Evolutionary conservation across 768 basidiomycete genomes (phyloP).

Genomic region (Boletus vinaceobasis): DNA sequence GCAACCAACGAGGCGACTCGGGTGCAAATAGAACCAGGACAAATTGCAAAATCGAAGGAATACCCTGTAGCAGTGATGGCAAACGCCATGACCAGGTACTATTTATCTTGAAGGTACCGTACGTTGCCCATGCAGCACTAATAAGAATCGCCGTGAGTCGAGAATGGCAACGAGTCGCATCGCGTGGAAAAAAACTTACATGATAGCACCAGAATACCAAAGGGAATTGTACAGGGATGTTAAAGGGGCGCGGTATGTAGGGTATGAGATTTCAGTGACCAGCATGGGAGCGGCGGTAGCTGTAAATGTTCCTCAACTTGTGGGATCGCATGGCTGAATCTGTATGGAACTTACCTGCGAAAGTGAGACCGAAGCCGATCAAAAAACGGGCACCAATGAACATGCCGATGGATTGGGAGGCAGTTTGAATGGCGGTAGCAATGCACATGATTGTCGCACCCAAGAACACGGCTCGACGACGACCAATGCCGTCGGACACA

Average conservation of each 20-base stretch:
- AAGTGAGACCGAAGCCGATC: conserved; percentile 74
- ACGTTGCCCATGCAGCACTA: conserved; percentile 82
- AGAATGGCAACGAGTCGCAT: neutral
- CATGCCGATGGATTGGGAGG: conserved; percentile 69
- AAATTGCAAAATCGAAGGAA: conserved; percentile 68
- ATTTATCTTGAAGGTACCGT: conserved; percentile 69
- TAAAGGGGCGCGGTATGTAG: conserved; percentile 73
- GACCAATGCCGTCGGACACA: conserved; percentile 68
- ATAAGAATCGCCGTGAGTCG: neutral
- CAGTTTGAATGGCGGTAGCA: conserved; percentile 66
- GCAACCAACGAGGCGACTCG: conserved; percentile 82
- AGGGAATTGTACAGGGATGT: conserved; percentile 81
- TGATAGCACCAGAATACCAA: conserved; percentile 81
- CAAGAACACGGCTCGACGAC: conserved; percentile 60
- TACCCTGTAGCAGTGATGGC: conserved; percentile 68
- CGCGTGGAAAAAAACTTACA: conserved; percentile 41
- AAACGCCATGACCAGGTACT: conserved; percentile 81
- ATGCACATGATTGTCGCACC: conserved; percentile 70
- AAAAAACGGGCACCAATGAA: conserved; percentile 80
- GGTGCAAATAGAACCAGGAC: conserved; percentile 65
- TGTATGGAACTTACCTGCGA: conserved; percentile 45
- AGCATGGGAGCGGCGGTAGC: conserved; percentile 78
- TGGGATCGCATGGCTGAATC: neutral
- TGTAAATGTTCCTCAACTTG: conserved; percentile 18
- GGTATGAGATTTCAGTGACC: conserved; percentile 85